Percentiles rank a stretch among this genome's conserved stretches.
Conservation (phyloP, 2,329 filamentous ascomycete genomes). For the Cytospora chrysosperma region DNA sequence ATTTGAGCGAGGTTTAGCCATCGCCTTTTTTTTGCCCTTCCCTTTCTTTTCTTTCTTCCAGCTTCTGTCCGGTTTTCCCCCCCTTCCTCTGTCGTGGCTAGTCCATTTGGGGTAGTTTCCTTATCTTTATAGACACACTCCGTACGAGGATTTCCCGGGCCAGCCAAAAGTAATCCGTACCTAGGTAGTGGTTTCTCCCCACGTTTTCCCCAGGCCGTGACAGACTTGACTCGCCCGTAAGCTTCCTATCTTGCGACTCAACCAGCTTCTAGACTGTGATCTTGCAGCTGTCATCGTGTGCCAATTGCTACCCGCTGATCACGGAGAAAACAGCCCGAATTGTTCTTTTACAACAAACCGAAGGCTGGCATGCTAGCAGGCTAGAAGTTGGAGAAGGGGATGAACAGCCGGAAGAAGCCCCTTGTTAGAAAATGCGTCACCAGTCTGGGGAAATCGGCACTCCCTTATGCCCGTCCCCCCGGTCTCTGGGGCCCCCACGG, state of each 20-base stretch:
- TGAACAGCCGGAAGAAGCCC: not conserved
- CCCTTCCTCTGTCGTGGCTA: conserved; percentile 10
- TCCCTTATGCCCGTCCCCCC: conserved; percentile 19
- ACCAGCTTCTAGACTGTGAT: not conserved
- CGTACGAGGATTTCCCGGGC: conserved; percentile 24
- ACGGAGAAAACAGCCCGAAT: not conserved
- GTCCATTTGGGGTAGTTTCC: conserved; percentile 21
- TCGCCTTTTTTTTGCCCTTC: not conserved
- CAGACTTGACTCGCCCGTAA: not conserved
- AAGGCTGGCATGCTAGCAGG: not conserved
- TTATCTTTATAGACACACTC: conserved; percentile 21
- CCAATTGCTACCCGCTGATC: not conserved
- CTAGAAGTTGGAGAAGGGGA: not conserved
- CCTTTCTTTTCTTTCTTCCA: not conserved
- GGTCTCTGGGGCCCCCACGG: conserved; percentile 19
- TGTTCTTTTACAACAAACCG: no score
- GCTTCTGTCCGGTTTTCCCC: not conserved
- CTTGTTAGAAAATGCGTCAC: conserved; percentile 16
- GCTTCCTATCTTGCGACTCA: not conserved
- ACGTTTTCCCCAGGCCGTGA: conserved; percentile 21
- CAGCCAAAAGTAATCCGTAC: not conserved
- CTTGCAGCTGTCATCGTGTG: not conserved
- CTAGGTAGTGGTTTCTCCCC: conserved; percentile 7
- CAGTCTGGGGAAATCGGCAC: conserved; percentile 23
- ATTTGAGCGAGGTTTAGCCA: conserved; percentile 21